These are phyloP conservation scores for Dimocarpus longan DNA, from an alignment of 345 rosid genomes.

Conservation along the genomic window DNA sequence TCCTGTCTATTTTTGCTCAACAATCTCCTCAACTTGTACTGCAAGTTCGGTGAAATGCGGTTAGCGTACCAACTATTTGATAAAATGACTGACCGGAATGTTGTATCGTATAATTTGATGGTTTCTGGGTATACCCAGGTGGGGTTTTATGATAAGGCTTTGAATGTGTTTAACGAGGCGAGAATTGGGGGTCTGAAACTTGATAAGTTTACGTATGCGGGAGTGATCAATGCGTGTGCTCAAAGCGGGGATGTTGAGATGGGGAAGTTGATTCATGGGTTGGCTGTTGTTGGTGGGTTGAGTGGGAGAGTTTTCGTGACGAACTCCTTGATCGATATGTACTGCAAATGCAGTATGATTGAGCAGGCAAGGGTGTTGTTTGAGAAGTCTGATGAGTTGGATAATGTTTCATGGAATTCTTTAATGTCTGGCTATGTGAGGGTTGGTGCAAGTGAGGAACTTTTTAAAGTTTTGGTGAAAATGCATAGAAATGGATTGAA, in stretches of 20 bases:
- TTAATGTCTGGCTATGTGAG: constrained; percentile 50
- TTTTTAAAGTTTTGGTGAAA: constrained; percentile 35
- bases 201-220: constrained; percentile 52
- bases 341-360: constrained; percentile 44
- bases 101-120: constrained; percentile 49
- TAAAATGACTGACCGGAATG: constrained; percentile 45
- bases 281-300: constrained; percentile 42
- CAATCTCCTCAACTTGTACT: constrained; percentile 42
- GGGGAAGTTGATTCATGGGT: constrained; percentile 49
- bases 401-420: constrained; percentile 55
- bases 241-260: constrained; percentile 40
- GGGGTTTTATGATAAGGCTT: constrained; percentile 33
- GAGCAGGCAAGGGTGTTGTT: constrained; percentile 48
- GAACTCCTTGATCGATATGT: constrained; percentile 50
- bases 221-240: constrained; percentile 44
- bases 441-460: constrained; percentile 40
- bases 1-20: constrained; percentile 43
- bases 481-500: constrained; percentile 46
- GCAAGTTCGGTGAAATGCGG: constrained; percentile 32
- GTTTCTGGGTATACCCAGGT: constrained; percentile 45
- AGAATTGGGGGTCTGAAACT: constrained; percentile 38
- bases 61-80: constrained; percentile 49
- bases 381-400: constrained; percentile 39
- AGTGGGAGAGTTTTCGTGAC: constrained; percentile 25
- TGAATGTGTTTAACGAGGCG: constrained; percentile 41